Evolutionary conservation across 768 basidiomycete genomes (phyloP), one percentile per base, ranked within the genome.

Genomic region (Aureoboletus auriporus): DNA sequence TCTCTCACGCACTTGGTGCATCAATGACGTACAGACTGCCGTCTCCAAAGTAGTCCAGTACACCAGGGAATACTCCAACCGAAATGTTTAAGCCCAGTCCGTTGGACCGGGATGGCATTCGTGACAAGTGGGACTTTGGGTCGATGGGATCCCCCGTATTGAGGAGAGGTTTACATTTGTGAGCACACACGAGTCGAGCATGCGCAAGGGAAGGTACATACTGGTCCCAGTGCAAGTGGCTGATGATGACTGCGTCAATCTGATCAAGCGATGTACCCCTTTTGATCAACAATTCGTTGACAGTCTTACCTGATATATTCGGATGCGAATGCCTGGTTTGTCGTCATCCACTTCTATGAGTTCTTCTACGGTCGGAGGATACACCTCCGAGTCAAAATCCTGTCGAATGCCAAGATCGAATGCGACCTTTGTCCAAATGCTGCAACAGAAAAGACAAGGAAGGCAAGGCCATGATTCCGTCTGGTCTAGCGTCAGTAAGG

Each of bases 391-490:
- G 51, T 81, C n/a, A n/a, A n/a, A n/a, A n/a, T n/a, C 74, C 41
- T 69, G 68, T 31, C 78, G 73, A 14, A 78, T 67, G 5, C 80
- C 80, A 28, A 82, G 70, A 51, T 84, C 82, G 53, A 82, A 80
- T 4, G 79, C 41, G 35, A 78, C 56, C n/a, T 65, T 71, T 8
- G 66, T 58, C 11, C n/a, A n/a, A n/a, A n/a, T n/a, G n/a, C n/a
- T n/a, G n/a, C n/a, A n/a, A n/a, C n/a, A n/a, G n/a, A n/a, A n/a
- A n/a, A n/a, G n/a, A 67, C 42, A 82, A 67, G 12, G 72, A 71
- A 3, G 80, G 80, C 6, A 65, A 66, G 14, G 44, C 44, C 2
- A 56, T 58, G 11, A 62, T 49, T 8, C 60, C 63, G 10, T 61
- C 65, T 36, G 66, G 60, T 7, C 51, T 51, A 4, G 68, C 66